Conservation (phyloP, 2,329 filamentous ascomycete species). For the Paradendryphiella salina region DNA sequence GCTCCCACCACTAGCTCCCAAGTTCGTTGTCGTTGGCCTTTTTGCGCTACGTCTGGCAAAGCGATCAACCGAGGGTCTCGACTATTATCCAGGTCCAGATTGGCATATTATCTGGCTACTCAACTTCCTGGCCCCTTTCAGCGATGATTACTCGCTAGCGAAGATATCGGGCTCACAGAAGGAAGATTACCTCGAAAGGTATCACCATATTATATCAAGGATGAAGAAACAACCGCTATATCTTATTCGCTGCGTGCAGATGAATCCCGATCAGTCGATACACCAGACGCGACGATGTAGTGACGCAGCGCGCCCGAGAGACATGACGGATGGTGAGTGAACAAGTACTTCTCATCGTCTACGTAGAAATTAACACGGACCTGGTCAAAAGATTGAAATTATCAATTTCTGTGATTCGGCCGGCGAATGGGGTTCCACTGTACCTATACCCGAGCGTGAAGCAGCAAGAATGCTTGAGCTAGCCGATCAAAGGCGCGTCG, state of each 20-base stretch:
- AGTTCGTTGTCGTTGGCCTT: constrained; percentile 31
- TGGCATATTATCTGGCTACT: constrained; percentile 27
- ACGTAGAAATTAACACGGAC: background rate
- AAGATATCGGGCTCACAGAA: constrained; percentile 20
- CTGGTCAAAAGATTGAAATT: constrained; percentile 21
- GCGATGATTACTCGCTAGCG: constrained; percentile 18
- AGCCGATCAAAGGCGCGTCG: constrained; percentile 23
- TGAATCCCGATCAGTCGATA: constrained; percentile 22
- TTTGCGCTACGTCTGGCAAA: constrained; percentile 31
- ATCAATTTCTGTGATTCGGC: constrained; percentile 35
- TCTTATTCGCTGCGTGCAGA: constrained; percentile 26
- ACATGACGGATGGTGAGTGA: constrained; percentile 25
- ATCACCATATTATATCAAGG: constrained; percentile 21
- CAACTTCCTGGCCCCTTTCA: constrained; percentile 24
- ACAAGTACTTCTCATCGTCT: accelerated
- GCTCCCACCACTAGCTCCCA: background rate
- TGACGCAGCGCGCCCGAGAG: background rate
- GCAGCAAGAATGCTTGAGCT: constrained; percentile 24
- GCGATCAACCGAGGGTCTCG: constrained; percentile 21
- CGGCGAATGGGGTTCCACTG: constrained; percentile 32
- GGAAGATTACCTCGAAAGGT: constrained; percentile 20
- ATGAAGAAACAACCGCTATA: constrained; percentile 32
- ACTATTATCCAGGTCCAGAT: constrained; percentile 16
- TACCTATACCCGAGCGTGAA: constrained; percentile 27
- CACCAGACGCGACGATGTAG: background rate